Evolutionary conservation across 495 filamentous ascomycete species (phyloP).

Genomic region (Durotheca rogersii): DNA sequence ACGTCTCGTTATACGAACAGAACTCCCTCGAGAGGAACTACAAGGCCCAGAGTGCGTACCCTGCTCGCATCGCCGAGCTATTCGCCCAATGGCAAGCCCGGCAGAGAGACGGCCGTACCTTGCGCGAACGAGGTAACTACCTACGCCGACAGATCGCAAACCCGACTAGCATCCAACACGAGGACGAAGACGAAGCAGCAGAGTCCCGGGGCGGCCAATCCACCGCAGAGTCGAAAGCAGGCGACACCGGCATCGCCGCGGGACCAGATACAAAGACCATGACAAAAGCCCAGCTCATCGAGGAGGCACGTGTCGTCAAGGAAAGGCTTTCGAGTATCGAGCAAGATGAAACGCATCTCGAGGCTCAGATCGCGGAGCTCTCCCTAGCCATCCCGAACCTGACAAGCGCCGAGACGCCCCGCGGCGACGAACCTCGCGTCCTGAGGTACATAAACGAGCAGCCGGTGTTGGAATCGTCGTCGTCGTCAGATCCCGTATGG

Average conservation of each 20-base stretch:
- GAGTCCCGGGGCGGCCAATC: conserved; percentile 1
- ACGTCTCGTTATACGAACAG: conserved; percentile 71
- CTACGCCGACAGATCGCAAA: conserved; percentile 51
- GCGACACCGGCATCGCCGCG: not conserved
- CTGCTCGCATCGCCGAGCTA: conserved; percentile 67
- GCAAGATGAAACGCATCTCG: conserved; percentile 57
- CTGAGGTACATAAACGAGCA: conserved; percentile 74
- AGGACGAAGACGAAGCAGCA: conserved; percentile 35
- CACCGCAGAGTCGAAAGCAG: not conserved
- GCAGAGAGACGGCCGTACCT: conserved; percentile 53
- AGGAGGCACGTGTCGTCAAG: conserved; percentile 71
- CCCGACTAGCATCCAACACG: conserved; percentile 41
- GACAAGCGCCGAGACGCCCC: conserved; percentile 72
- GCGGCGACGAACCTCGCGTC: conserved; percentile 58
- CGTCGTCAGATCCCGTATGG: conserved; percentile 53
- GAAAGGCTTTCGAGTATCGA: conserved; percentile 60
- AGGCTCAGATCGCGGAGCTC: conserved; percentile 68
- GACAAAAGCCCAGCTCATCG: conserved; percentile 52
- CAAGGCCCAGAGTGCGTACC: conserved; percentile 60
- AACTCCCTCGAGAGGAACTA: conserved; percentile 90
- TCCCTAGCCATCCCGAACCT: conserved; percentile 85
- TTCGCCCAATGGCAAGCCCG: conserved; percentile 63
- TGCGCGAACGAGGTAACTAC: conserved; percentile 60
- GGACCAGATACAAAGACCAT: conserved; percentile 25
- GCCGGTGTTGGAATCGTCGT: conserved; percentile 53